Evolutionary conservation across 179 eudicot genomes (phyloP), one percentile per base, ranked within the genome.

Genomic region (Beta lomatogona): DNA sequence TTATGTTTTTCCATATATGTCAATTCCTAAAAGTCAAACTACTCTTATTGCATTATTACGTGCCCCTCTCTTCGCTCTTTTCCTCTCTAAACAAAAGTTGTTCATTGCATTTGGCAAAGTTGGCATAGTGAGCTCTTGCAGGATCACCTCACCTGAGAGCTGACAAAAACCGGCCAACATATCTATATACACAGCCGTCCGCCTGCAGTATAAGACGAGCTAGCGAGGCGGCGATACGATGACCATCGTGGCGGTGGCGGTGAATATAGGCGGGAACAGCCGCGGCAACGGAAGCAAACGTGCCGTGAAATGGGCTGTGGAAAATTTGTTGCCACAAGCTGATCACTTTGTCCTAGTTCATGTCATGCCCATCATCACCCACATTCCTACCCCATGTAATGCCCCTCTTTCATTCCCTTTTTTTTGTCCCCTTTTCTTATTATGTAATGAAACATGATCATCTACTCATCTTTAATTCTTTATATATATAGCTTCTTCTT

Each of bases 301-400:
- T 44, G 98, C 98, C 12, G 92, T 94, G 25, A 81, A 76, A 68
- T 94, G 98, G 98, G 97, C 98, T 50, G 87, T 82, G 57, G 90
- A 89, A 75, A 90, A 94, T 82, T 84, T 93, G 25, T 21, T 86
- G 82, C 57, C 88, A 19, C 85, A 81, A 78, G 82, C 90, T 54
- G 86, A 91, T 75, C 93, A 81, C 45, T 85, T 93, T 73, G 89
- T 90, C 0, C 78, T 94, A 9, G 88, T 93, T 80, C 97, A 93
- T 84, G 94, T 94, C 75, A 88, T 91, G 86, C 91, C 98, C n/a
- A 67, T 76, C 74, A 83, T 93, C 79, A 88, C 93, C 82, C 90
- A 89, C 65, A 84, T 94, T 53, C 94, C 94, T 55, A 87, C 95
- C 82, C 93, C 95, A 3, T 90, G 97, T 92, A 88, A 71, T 55